Conservation (phyloP, 352 stramenopile species). For the Phytopythium aichiense region DNA sequence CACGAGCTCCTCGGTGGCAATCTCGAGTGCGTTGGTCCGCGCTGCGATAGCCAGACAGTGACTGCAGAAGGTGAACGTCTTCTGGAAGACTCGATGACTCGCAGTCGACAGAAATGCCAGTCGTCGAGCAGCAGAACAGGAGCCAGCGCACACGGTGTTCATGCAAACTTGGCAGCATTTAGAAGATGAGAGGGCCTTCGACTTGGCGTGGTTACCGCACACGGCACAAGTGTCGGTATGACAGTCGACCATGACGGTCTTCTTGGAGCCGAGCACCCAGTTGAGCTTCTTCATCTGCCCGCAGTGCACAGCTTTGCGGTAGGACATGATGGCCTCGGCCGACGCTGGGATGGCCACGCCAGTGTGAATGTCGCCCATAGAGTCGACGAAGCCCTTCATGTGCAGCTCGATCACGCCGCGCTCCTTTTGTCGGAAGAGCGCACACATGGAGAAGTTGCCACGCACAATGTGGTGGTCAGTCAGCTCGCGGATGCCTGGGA, state of each 20-base stretch:
- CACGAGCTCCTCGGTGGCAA: constrained; percentile 25
- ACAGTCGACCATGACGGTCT: constrained; percentile 23
- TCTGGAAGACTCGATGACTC: constrained; percentile 18
- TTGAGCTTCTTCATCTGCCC: constrained; percentile 45
- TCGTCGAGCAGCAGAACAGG: constrained; percentile 17
- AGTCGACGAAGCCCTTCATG: constrained; percentile 38
- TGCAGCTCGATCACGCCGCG: constrained; percentile 23
- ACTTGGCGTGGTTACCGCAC: constrained; percentile 15
- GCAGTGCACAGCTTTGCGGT: constrained; percentile 29
- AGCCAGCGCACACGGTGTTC: constrained; percentile 20
- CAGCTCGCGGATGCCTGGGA: constrained; percentile 34
- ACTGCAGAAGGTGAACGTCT: constrained; percentile 21
- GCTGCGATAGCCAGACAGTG: constrained; percentile 20
- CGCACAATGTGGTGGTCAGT: constrained; percentile 29
- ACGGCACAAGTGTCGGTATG: constrained; percentile 13
- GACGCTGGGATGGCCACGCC: constrained; percentile 23
- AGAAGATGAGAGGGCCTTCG: neutral
- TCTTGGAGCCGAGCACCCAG: constrained; percentile 33
- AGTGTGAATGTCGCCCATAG: constrained; percentile 28
- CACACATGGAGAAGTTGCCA: constrained; percentile 31
- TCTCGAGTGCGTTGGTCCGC: constrained; percentile 20
- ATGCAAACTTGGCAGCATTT: constrained; percentile 28
- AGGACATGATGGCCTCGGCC: constrained; percentile 31
- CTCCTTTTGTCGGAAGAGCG: constrained; percentile 25
- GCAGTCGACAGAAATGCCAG: constrained; percentile 20